Evolutionary conservation across 805 yeast species (phyloP).

Genomic region (Spathaspora passalidarum): DNA sequence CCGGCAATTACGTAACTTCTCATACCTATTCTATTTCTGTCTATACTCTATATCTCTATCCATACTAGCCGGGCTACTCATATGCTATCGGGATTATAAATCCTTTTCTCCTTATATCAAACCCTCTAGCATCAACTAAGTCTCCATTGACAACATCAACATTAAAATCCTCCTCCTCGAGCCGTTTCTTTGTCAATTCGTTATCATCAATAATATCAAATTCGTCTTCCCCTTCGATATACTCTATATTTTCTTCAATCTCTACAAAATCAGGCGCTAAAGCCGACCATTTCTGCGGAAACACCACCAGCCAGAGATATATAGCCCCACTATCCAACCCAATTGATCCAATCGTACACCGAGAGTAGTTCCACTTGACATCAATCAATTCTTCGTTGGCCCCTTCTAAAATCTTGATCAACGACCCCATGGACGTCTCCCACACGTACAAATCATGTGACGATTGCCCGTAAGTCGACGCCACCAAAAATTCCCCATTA

Average conservation of each 20-base stretch:
- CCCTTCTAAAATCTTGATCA: constrained; percentile 86
- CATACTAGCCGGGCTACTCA: constrained; percentile 10
- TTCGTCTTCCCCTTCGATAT: constrained; percentile 87
- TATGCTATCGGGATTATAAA: constrained; percentile 60
- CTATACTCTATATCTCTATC: neutral
- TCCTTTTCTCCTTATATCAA: constrained; percentile 46
- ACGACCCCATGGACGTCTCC: constrained; percentile 88
- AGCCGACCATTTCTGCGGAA: constrained; percentile 95
- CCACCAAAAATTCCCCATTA: constrained; percentile 79
- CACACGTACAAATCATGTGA: constrained; percentile 88
- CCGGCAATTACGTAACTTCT: too few relatives aligned
- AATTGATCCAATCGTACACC: constrained; percentile 74
- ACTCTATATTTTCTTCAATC: constrained; percentile 86
- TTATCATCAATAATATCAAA: constrained; percentile 78
- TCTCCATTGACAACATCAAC: constrained; percentile 70
- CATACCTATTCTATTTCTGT: neutral
- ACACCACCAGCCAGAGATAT: constrained; percentile 75
- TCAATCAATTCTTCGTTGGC: constrained; percentile 84
- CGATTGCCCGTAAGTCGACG: constrained; percentile 78
- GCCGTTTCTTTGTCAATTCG: constrained; percentile 55
- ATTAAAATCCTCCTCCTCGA: constrained; percentile 58
- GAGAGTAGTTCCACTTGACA: constrained; percentile 79
- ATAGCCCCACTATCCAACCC: constrained; percentile 84
- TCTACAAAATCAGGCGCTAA: constrained; percentile 95
- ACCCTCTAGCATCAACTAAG: constrained; percentile 68